Conservation (phyloP, 1,139 yeast genomes). For the Neolecta irregularis region DNA sequence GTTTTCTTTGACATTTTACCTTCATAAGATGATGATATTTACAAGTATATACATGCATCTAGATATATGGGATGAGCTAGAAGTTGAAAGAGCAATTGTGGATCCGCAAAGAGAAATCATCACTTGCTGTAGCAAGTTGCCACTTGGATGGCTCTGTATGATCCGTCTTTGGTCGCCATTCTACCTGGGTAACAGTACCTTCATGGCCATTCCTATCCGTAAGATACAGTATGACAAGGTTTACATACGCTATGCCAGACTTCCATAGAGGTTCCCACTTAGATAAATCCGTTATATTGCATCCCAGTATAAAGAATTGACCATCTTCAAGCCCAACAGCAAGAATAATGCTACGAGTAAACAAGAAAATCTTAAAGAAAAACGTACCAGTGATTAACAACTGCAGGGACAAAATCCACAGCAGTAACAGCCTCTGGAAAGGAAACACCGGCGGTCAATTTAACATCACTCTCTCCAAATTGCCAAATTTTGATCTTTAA, state of each 20-base stretch:
- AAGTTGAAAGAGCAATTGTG: too few relatives aligned
- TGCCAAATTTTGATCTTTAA: constrained; percentile 17
- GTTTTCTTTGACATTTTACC: too few relatives aligned
- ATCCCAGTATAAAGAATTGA: constrained; percentile 24
- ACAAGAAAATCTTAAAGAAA: constrained; percentile 3
- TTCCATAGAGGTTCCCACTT: constrained; percentile 9
- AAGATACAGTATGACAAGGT: constrained; percentile 8
- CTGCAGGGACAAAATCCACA: constrained; percentile 35
- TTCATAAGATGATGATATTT: too few relatives aligned
- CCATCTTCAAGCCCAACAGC: constrained; percentile 71
- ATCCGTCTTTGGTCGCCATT: constrained; percentile 13
- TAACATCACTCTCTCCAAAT: constrained; percentile 6
- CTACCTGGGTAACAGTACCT: constrained; percentile 7
- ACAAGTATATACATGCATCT: too few relatives aligned
- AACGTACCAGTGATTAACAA: constrained; percentile 6
- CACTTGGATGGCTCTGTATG: not conserved
- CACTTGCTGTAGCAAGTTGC: constrained; percentile 14
- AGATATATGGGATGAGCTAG: too few relatives aligned
- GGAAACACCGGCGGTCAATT: constrained; percentile 12
- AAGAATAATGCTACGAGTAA: constrained; percentile 26
- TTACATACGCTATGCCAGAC: constrained; percentile 13
- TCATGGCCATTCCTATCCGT: constrained; percentile 6
- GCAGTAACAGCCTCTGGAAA: constrained; percentile 52
- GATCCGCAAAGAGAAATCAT: constrained; percentile 13
- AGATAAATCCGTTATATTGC: constrained; percentile 17